Evolutionary conservation across 2,329 filamentous ascomycete species (phyloP), one percentile per base, ranked within the genome.

Genomic region (Arthroderma sp.): DNA sequence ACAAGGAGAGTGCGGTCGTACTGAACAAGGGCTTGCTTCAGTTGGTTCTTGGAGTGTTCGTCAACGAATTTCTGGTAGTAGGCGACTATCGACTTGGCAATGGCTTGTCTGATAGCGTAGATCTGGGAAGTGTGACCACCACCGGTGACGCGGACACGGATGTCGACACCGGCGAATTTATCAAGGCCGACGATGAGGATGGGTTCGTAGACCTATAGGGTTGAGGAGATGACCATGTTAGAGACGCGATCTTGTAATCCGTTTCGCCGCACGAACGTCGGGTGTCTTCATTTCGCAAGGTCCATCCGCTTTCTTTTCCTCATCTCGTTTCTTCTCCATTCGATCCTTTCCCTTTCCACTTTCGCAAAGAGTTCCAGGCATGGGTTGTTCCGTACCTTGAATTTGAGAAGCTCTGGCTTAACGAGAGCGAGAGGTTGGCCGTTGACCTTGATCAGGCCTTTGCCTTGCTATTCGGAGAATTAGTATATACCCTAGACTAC

Each of bases 41-140:
- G 84, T 79, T 90, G 83, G 85, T 97, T 96, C 88, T 98, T 98
- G 81, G 87, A 89, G 87, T 97, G 91, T 87, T 98, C 93, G 75
- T 98, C 93, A 79, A 97, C 89, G 81, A 86, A 98, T 84, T 98
- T 96, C 82, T 96, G 91, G 87, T 96, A 97, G 87, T 96, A 96
- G 78, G 90, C 87, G 73, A 95, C 86, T 75, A 95, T 88, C 71
- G 86, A 87, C 85, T 97, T 98, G 81, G 91, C 85, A 74, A 98
- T 97, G 71, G 93, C 91, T 82, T 98, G 93, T 71, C 93, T 90
- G 82, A 97, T 89, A 76, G 93, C 93, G 80, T 97, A 96, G 79
- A 95, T 83, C 79, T 96, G 91, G 61, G 88, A 95, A 66, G 87
- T 91, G 83, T 97, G 91, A 81, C 91, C 93, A 88, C 93, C 93